Conservation (phyloP, 345 rosid species). For the Hibiscus syriacus region DNA sequence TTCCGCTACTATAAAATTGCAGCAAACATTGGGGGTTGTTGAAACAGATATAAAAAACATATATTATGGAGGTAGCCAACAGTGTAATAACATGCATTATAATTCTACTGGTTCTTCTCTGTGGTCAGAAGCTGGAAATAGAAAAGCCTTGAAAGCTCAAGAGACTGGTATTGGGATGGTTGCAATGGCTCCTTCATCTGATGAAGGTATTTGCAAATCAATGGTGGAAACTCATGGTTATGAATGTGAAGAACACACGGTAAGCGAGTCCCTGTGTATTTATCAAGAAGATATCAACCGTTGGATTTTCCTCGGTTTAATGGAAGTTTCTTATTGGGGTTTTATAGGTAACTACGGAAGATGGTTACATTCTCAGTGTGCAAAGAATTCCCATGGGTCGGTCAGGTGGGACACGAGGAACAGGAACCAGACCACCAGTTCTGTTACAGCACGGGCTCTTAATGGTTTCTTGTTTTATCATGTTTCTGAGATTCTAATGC, state of each 20-base stretch:
- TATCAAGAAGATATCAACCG: not conserved
- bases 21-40: constrained; percentile 3
- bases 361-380: constrained; percentile 49
- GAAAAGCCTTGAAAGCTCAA: not conserved
- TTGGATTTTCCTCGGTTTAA: not conserved
- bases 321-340: not conserved
- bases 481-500: not conserved
- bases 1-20: constrained; percentile 15
- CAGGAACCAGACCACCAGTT: constrained; percentile 29
- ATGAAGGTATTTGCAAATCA: constrained; percentile 22
- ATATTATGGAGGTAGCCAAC: constrained; percentile 11
- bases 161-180: not conserved
- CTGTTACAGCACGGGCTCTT: constrained; percentile 47
- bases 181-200: not conserved
- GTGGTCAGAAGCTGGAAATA: constrained; percentile 18
- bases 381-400: constrained; percentile 44
- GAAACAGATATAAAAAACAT: constrained; percentile 4
- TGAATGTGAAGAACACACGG: constrained; percentile 34
- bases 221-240: constrained; percentile 28
- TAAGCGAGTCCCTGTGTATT: constrained; percentile 3
- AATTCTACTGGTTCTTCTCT: constrained; percentile 14
- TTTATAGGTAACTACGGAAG: constrained; percentile 46
- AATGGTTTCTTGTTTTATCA: constrained; percentile 23
- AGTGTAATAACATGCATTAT: not conserved
- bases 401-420: constrained; percentile 20